Conservation (phyloP, 2,329 filamentous ascomycete species). For the Sclerotinia borealis region DNA sequence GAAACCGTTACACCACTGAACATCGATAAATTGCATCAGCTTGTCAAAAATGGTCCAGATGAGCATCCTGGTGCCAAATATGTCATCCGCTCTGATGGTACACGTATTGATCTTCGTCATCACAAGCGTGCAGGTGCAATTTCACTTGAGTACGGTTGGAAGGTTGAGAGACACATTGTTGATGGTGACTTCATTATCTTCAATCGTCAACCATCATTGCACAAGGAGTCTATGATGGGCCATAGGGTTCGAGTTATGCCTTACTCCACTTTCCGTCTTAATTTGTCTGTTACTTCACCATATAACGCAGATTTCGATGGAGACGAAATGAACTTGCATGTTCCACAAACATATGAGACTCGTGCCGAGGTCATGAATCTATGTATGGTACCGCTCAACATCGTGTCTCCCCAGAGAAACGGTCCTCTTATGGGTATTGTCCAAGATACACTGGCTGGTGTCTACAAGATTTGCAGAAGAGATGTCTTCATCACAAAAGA, state of each 20-base stretch:
- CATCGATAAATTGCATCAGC: constrained; percentile 80
- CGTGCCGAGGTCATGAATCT: constrained; percentile 90
- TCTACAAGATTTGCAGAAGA: constrained; percentile 92
- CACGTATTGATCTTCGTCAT: constrained; percentile 89
- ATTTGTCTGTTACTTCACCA: constrained; percentile 93
- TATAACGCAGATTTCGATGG: constrained; percentile 99
- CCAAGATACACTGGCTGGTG: constrained; percentile 91
- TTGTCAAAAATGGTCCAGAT: constrained; percentile 90
- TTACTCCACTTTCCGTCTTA: constrained; percentile 96
- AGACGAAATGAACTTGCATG: constrained; percentile 99
- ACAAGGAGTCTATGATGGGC: constrained; percentile 99
- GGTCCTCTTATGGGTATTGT: constrained; percentile 99
- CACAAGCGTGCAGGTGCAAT: constrained; percentile 81
- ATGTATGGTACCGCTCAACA: constrained; percentile 96
- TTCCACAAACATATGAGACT: constrained; percentile 95
- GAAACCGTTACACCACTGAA: constrained; percentile 98
- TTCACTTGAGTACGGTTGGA: constrained; percentile 91
- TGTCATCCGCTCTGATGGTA: constrained; percentile 88
- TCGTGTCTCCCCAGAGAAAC: constrained; percentile 96
- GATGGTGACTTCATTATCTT: constrained; percentile 98
- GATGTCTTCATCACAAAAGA: constrained; percentile 88
- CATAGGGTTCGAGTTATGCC: constrained; percentile 97
- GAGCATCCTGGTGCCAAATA: constrained; percentile 96
- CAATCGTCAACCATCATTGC: constrained; percentile 97
- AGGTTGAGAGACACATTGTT: constrained; percentile 93